Evolutionary conservation across 495 filamentous ascomycete genomes (phyloP).

Genomic region (Tetracladium setigerum): DNA sequence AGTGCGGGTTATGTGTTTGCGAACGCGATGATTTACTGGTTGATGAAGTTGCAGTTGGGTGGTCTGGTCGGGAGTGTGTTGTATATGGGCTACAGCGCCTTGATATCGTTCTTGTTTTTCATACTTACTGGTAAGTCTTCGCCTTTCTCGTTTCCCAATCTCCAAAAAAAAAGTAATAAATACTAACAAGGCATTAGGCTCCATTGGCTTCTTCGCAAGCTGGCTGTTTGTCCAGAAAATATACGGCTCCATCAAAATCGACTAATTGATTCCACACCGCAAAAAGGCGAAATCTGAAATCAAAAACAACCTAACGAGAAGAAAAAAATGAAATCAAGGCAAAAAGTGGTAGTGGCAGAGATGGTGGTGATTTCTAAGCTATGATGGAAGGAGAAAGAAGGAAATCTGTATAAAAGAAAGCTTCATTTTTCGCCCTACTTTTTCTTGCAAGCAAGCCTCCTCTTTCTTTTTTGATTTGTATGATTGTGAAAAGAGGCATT

Average conservation of each 20-base stretch:
- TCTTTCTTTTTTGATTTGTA: no score
- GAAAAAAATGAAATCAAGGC: neutral
- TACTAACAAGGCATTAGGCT: conserved; percentile 45
- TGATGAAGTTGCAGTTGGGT: conserved; percentile 74
- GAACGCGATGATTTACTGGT: conserved; percentile 82
- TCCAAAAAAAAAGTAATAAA: neutral
- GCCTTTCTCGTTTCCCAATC: neutral
- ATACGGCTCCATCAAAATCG: conserved; percentile 93
- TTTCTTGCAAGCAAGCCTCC: no score
- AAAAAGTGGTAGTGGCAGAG: neutral
- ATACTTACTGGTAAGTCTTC: conserved; percentile 75
- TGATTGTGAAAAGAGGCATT: no score
- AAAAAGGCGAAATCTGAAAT: neutral
- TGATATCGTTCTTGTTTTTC: conserved; percentile 87
- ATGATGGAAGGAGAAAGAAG: no score
- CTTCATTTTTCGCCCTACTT: no score
- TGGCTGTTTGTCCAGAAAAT: conserved; percentile 93
- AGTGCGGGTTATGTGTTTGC: conserved; percentile 85
- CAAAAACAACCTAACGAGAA: neutral
- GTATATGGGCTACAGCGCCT: conserved; percentile 85
- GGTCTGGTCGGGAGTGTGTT: conserved; percentile 79
- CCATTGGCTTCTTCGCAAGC: conserved; percentile 91
- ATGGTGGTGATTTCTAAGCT: neutral
- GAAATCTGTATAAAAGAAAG: no score
- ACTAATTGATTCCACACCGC: conserved; percentile 38